phyloP scores from a whole-genome alignment of 352 stramenopile genomes.

The Albugo candida region DNA sequence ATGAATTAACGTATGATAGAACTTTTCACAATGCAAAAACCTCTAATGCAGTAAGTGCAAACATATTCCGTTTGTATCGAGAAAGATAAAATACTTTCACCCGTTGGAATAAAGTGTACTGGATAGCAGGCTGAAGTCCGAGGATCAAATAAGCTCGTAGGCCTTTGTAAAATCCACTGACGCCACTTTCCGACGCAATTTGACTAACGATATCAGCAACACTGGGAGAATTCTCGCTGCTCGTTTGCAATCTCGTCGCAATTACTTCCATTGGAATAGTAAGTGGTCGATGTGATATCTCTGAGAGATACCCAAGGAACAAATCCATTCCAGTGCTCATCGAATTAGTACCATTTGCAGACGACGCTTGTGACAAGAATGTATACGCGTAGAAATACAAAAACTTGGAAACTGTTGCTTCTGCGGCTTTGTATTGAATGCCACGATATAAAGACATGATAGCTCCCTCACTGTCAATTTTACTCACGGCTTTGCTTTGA shows the following conservation, averaged over 20 bases:
- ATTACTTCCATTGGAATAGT: slow-evolving; percentile 80
- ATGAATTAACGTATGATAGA: background rate
- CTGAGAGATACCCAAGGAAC: slow-evolving; percentile 63
- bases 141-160: slow-evolving; percentile 87
- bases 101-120: slow-evolving; percentile 94
- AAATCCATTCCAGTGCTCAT: slow-evolving; percentile 51
- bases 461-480: slow-evolving; percentile 5
- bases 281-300: slow-evolving; percentile 53
- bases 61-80: slow-evolving; percentile 28
- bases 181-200: slow-evolving; percentile 48
- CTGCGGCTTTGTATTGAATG: slow-evolving; percentile 67
- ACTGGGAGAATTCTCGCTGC: slow-evolving; percentile 3
- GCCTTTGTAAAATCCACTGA: slow-evolving; percentile 67
- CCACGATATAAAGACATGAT: slow-evolving; percentile 58
- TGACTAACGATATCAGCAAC: slow-evolving; percentile 19
- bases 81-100: slow-evolving; percentile 50
- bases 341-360: slow-evolving; percentile 27
- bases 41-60: slow-evolving; percentile 38
- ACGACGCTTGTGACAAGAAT: slow-evolving; percentile 33
- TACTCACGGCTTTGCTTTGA: slow-evolving; percentile 14
- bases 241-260: slow-evolving; percentile 67
- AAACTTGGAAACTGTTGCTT: slow-evolving; percentile 77
- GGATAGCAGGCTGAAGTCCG: slow-evolving; percentile 92
- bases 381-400: slow-evolving; percentile 83
- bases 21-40: slow-evolving; percentile 12